Evolutionary conservation across 257 asterid species (phyloP).

Genomic region (Solanum chiquidenum): DNA sequence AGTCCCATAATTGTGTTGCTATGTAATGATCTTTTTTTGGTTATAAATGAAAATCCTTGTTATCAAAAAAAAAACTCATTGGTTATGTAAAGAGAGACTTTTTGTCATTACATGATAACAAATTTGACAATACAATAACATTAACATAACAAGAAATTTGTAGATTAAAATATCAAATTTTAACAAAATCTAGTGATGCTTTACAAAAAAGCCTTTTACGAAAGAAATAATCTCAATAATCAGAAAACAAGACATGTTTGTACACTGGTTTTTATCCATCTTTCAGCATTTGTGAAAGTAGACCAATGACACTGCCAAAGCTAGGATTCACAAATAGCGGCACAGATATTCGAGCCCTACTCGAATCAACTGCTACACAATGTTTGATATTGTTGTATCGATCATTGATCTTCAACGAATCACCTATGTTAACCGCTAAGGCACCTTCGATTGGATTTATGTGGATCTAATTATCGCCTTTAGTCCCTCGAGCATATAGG

Average conservation of each 20-base stretch:
- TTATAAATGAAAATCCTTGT: too few relatives aligned
- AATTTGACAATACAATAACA: neutral
- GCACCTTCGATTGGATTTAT: constrained; percentile 33
- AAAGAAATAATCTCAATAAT: constrained; percentile 40
- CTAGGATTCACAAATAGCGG: constrained; percentile 34
- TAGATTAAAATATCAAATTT: constrained; percentile 9
- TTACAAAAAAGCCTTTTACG: constrained; percentile 34
- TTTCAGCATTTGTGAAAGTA: constrained; percentile 27
- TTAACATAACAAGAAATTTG: neutral
- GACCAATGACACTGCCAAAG: constrained; percentile 21
- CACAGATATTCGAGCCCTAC: constrained; percentile 28
- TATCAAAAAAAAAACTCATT: too few relatives aligned
- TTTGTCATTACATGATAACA: neutral
- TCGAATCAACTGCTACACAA: constrained; percentile 18
- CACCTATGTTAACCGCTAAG: constrained; percentile 38
- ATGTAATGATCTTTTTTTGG: too few relatives aligned
- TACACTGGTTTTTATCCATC: constrained; percentile 30
- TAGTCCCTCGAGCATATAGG: constrained; percentile 27
- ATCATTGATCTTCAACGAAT: constrained; percentile 35
- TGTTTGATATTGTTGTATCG: constrained; percentile 50
- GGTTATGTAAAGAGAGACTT: neutral
- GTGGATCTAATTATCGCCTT: constrained; percentile 30
- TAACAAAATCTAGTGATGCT: constrained; percentile 25
- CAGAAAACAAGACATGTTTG: constrained; percentile 22
- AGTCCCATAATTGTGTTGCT: too few relatives aligned